Conservation (phyloP, 2,329 filamentous ascomycete species). For the Nigrograna mackinnonii region DNA sequence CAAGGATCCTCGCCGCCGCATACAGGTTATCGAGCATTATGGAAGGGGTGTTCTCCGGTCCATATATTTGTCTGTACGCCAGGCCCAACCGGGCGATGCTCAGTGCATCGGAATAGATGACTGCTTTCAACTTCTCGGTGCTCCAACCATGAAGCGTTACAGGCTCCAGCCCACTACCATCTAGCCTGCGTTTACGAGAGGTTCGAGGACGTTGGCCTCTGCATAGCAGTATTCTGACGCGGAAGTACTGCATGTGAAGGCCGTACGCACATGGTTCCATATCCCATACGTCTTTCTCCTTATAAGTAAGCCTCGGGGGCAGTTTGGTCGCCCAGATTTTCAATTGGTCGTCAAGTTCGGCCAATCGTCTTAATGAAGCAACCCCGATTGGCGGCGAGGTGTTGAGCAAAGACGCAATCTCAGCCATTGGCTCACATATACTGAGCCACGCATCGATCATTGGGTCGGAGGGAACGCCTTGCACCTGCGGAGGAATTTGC, state of each 20-base stretch:
- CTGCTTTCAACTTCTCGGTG: neutral
- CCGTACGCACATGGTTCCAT: neutral
- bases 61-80: neutral
- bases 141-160: no score
- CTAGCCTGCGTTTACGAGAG: no score
- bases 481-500: no score
- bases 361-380: neutral
- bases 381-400: neutral
- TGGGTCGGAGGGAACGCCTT: no score
- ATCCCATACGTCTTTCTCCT: neutral
- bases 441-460: neutral
- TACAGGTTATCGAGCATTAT: neutral
- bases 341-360: neutral
- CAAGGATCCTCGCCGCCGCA: neutral
- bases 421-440: neutral
- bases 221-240: neutral
- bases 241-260: neutral
- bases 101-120: neutral
- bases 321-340: neutral
- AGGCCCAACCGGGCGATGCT: neutral
- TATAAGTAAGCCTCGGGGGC: neutral
- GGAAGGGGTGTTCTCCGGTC: neutral
- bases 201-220: no score
- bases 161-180: no score
- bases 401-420: neutral